phyloP scores from a whole-genome alignment of 2,329 filamentous ascomycete genomes.

The Trichoderma atroviride region DNA sequence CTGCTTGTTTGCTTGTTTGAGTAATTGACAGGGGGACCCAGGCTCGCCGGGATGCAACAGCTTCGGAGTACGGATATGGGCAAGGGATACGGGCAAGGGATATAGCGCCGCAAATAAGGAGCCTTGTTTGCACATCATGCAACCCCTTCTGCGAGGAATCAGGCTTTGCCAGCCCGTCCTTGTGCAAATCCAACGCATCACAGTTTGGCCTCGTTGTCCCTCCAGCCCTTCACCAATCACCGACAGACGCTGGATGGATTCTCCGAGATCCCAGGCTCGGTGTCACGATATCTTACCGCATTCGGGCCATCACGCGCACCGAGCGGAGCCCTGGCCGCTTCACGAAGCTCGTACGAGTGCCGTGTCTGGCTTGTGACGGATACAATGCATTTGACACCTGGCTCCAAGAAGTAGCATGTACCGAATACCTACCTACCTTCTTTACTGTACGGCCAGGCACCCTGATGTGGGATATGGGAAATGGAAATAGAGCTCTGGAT shows the following conservation, averaged over 20 bases:
- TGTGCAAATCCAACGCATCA: conserved; percentile 1
- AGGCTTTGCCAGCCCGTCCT: not conserved
- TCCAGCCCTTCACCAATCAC: not conserved
- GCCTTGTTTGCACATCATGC: not conserved
- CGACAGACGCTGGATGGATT: not conserved
- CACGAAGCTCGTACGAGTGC: not conserved
- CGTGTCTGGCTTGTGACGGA: not conserved
- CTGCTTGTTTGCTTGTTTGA: not conserved
- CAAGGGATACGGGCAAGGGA: not conserved
- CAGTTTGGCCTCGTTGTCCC: not conserved
- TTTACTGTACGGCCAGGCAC: not conserved
- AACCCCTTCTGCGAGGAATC: not conserved
- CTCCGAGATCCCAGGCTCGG: conserved; percentile 3
- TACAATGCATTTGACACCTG: not conserved
- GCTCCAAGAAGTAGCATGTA: not conserved
- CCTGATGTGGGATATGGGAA: not conserved
- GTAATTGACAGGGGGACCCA: not conserved
- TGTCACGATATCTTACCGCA: conserved; percentile 19
- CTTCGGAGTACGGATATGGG: not conserved
- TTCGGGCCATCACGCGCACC: conserved; percentile 23
- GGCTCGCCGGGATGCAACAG: not conserved
- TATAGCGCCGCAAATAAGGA: not conserved
- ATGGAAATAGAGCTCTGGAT: not conserved
- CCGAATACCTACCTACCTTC: not conserved
- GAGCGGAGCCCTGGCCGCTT: conserved; percentile 17